These are phyloP conservation scores for Ganoderma boninense DNA, from an alignment of 1,284 basidiomycete species.

Conservation along the genomic window DNA sequence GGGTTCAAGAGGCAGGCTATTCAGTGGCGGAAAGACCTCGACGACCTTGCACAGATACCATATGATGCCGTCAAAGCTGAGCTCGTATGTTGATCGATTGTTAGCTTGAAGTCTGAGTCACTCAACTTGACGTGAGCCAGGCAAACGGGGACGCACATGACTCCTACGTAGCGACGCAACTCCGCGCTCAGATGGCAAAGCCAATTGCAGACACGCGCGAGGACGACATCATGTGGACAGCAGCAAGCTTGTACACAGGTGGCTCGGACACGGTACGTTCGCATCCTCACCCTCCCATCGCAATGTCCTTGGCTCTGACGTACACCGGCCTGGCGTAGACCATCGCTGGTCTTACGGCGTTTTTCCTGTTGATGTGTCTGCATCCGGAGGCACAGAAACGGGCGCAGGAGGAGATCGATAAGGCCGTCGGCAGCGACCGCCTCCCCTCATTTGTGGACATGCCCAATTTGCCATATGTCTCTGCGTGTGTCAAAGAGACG, in stretches of 20 bases:
- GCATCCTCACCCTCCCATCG: too few species aligned
- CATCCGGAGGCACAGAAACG: constrained; percentile 15
- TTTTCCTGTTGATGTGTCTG: neutral
- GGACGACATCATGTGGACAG: constrained; percentile 18
- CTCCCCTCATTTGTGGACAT: constrained; percentile 39
- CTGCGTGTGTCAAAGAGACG: constrained; percentile 33
- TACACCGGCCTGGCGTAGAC: too few species aligned
- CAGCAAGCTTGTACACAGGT: constrained; percentile 44
- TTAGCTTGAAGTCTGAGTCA: too few species aligned
- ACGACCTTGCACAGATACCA: neutral
- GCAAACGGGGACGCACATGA: neutral
- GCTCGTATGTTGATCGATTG: neutral
- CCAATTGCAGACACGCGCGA: neutral
- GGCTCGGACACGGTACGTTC: constrained; percentile 44
- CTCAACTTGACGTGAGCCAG: neutral
- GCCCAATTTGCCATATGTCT: constrained; percentile 41
- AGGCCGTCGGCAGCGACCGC: constrained; percentile 38
- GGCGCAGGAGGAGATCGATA: constrained; percentile 45
- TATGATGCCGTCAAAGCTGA: neutral
- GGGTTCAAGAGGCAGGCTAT: neutral
- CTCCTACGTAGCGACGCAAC: neutral
- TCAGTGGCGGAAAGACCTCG: neutral
- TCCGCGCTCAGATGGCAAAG: neutral
- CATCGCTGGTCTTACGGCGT: neutral
- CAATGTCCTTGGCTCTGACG: too few species aligned